Conservation (phyloP, 1,284 basidiomycete genomes). For the Melampsora larici-populina region DNA sequence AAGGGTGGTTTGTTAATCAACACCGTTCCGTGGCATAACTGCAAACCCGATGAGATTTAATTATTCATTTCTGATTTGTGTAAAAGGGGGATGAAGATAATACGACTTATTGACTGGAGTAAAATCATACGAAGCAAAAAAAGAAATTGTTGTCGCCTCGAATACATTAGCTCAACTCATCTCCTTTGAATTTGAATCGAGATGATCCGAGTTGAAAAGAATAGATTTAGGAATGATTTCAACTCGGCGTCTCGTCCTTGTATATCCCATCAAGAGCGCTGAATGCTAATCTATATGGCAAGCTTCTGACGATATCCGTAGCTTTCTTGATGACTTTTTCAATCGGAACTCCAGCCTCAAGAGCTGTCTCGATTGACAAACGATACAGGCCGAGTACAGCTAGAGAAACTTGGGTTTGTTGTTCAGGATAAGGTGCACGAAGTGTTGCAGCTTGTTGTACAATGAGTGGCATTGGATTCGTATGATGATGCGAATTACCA, state of each 20-base stretch:
- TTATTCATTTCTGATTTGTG: too few species aligned
- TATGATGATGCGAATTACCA: conserved; percentile 60
- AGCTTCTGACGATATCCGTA: conserved; percentile 78
- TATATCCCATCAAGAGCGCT: conserved; percentile 45
- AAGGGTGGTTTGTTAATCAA: too few species aligned
- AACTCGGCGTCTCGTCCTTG: conserved; percentile 42
- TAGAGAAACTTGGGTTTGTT: conserved; percentile 87
- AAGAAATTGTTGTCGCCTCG: too few species aligned
- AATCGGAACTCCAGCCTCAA: conserved; percentile 66
- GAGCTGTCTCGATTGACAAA: conserved; percentile 74
- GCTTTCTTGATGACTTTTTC: conserved; percentile 71
- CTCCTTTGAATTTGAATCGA: too few species aligned
- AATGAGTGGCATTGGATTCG: conserved; percentile 46
- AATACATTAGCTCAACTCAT: too few species aligned
- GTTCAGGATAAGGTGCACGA: conserved; percentile 71
- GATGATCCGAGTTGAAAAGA: too few species aligned
- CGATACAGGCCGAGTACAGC: conserved; percentile 86
- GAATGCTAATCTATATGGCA: conserved; percentile 59
- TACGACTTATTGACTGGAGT: too few species aligned
- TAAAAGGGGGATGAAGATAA: too few species aligned
- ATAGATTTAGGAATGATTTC: background rate
- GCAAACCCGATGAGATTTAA: too few species aligned
- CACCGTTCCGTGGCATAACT: too few species aligned
- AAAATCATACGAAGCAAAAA: too few species aligned
- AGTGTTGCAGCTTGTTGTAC: conserved; percentile 58